Evolutionary conservation across 352 stramenopile genomes (phyloP).

Genomic region (Pilasporangium apinafurcum): DNA sequence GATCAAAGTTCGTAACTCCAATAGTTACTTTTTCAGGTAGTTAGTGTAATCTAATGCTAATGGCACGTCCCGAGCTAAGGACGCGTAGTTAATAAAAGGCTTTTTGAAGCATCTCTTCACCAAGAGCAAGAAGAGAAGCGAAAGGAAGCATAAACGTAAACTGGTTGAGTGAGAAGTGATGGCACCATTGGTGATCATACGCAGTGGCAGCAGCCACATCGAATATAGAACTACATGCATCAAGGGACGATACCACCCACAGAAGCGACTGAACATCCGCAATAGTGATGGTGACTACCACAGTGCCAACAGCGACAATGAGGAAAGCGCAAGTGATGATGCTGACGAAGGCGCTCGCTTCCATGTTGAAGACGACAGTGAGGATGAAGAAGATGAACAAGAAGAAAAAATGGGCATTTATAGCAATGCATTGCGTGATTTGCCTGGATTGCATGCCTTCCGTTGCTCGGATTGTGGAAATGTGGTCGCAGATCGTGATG

Average conservation of each 20-base stretch:
- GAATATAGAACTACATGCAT: constrained; percentile 57
- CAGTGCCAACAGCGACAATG: constrained; percentile 13
- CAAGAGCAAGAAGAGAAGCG: too few relatives aligned
- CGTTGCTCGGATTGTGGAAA: constrained; percentile 57
- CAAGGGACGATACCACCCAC: constrained; percentile 12
- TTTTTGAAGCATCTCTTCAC: too few relatives aligned
- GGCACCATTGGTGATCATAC: constrained; percentile 71
- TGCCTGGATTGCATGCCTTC: constrained; percentile 47
- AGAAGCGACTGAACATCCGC: constrained; percentile 1
- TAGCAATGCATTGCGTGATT: constrained; percentile 5
- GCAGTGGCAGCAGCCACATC: constrained; percentile 47
- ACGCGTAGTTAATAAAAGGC: too few relatives aligned
- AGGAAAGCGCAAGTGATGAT: constrained; percentile 10
- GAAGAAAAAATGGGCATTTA: neutral
- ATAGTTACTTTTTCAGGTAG: too few relatives aligned
- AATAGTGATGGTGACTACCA: constrained; percentile 16
- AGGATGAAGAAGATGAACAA: constrained; percentile 5
- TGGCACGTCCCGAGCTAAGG: too few relatives aligned
- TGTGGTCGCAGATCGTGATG: constrained; percentile 55
- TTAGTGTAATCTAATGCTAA: too few relatives aligned
- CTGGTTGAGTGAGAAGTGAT: too few relatives aligned
- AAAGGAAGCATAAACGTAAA: too few relatives aligned
- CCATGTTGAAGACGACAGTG: constrained; percentile 15
- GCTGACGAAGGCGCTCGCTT: constrained; percentile 8
- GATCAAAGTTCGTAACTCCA: too few relatives aligned